Percentiles rank a stretch among this genome's conserved stretches.
These are phyloP conservation scores for Nakaseomyces glabratus DNA, from an alignment of 1,139 yeast species.

Conservation along the genomic window DNA sequence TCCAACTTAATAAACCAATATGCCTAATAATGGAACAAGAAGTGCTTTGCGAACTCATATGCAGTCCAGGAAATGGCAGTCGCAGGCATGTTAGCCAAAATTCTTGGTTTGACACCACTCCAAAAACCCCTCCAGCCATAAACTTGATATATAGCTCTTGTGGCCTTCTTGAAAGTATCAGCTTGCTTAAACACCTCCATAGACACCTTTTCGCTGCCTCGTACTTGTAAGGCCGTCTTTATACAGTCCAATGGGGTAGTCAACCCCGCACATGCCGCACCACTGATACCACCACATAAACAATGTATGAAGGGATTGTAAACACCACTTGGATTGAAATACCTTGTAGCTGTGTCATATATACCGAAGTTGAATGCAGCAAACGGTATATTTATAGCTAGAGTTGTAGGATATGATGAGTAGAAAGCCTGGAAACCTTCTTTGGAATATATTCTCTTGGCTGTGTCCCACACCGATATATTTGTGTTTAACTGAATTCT, in stretches of 20 bases:
- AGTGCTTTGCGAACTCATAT: conserved; percentile 82
- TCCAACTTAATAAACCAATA: no score
- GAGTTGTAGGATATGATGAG: conserved; percentile 89
- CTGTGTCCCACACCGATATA: conserved; percentile 32
- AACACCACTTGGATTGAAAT: conserved; percentile 64
- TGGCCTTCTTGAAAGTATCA: conserved; percentile 64
- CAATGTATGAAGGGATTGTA: conserved; percentile 91
- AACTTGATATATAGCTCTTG: conserved; percentile 51
- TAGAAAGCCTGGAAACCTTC: conserved; percentile 84
- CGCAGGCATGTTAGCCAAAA: conserved; percentile 90
- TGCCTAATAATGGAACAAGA: conserved; percentile 13
- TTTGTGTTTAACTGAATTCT: conserved; percentile 51
- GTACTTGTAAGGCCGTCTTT: conserved; percentile 72
- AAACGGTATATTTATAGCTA: conserved; percentile 88
- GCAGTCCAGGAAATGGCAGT: conserved; percentile 98
- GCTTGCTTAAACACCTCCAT: conserved; percentile 47
- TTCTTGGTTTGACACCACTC: conserved; percentile 83
- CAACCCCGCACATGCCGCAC: conserved; percentile 93
- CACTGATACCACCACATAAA: conserved; percentile 88
- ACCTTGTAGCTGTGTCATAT: conserved; percentile 71
- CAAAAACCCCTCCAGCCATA: conserved; percentile 66
- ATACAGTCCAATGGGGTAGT: conserved; percentile 93
- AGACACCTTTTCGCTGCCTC: conserved; percentile 32
- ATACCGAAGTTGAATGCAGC: conserved; percentile 91
- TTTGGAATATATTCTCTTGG: conserved; percentile 43